phyloP scores from a whole-genome alignment of 108 stramenopile species.

The Conticribra weissflogii region DNA sequence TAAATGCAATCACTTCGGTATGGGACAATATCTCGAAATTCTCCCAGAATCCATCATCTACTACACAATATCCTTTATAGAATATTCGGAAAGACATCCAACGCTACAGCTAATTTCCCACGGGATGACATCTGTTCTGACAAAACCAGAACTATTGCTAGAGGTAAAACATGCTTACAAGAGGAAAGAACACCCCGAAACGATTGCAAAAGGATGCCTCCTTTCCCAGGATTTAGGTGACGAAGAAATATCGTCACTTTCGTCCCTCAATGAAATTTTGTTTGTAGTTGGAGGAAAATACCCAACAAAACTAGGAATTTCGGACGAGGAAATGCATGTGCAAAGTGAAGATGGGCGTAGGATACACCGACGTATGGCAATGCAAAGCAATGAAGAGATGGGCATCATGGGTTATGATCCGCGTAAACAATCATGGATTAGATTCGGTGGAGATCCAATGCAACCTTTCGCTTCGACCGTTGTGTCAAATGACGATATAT shows the following conservation, averaged over 20 bases:
- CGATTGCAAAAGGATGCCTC: not conserved
- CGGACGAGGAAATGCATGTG: not conserved
- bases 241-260: conserved; percentile 6
- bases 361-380: conserved; percentile 24
- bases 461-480: not conserved
- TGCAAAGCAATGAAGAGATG: conserved; percentile 14
- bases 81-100: conserved; percentile 26
- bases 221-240: conserved; percentile 3
- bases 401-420: conserved; percentile 34
- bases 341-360: not conserved
- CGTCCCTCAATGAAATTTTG: conserved; percentile 19
- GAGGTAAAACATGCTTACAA: conserved; percentile 17
- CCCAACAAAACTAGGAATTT: conserved; percentile 15
- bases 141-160: conserved; percentile 27
- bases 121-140: conserved; percentile 16
- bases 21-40: not conserved
- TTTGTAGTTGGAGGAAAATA: conserved; percentile 33
- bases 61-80: conserved; percentile 20
- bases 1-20: too few species aligned
- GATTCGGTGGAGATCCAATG: conserved; percentile 40
- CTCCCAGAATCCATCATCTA: conserved; percentile 31
- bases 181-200: not conserved
- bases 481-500: not conserved
- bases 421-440: conserved; percentile 12
- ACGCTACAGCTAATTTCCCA: conserved; percentile 20